These are phyloP conservation scores for Gloeostereum incarnatum DNA, from an alignment of 768 basidiomycete genomes.

Conservation along the genomic window DNA sequence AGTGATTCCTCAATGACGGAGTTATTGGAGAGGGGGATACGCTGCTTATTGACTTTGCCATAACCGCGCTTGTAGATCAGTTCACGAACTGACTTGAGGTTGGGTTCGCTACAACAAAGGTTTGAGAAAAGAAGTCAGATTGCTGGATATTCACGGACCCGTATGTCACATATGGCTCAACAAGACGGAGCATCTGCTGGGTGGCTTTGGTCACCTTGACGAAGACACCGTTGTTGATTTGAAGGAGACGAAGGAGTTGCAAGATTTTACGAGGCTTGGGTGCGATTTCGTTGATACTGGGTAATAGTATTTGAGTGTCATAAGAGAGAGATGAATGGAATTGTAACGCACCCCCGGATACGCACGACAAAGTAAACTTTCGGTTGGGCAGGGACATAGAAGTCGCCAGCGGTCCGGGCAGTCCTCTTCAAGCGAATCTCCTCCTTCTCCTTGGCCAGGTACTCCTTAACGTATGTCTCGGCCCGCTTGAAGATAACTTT, in stretches of 20 bases:
- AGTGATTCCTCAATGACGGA: slow-evolving; percentile 84
- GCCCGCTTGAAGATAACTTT: slow-evolving; percentile 99
- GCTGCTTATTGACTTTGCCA: slow-evolving; percentile 96
- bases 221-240: slow-evolving; percentile 99
- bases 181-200: slow-evolving; percentile 94
- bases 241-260: slow-evolving; percentile 95
- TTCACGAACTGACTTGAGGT: slow-evolving; percentile 94
- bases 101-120: slow-evolving; percentile 62
- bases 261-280: slow-evolving; percentile 99
- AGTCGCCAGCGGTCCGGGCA: slow-evolving; percentile 88
- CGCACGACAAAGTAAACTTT: slow-evolving; percentile 98
- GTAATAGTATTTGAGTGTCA: slow-evolving; percentile 7
- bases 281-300: slow-evolving; percentile 98
- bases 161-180: slow-evolving; percentile 97
- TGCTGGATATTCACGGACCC: slow-evolving; percentile 51
- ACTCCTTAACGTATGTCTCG: slow-evolving; percentile 97
- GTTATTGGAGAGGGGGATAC: slow-evolving; percentile 93
- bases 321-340: not conserved
- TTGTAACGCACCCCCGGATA: slow-evolving; percentile 77
- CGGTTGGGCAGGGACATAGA: slow-evolving; percentile 94
- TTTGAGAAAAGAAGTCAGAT: not conserved
- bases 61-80: slow-evolving; percentile 99
- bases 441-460: slow-evolving; percentile 86
- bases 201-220: slow-evolving; percentile 96
- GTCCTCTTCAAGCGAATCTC: slow-evolving; percentile 92